Evolutionary conservation across 2,329 filamentous ascomycete species (phyloP).

Genomic region (Diaporthe nobilis): DNA sequence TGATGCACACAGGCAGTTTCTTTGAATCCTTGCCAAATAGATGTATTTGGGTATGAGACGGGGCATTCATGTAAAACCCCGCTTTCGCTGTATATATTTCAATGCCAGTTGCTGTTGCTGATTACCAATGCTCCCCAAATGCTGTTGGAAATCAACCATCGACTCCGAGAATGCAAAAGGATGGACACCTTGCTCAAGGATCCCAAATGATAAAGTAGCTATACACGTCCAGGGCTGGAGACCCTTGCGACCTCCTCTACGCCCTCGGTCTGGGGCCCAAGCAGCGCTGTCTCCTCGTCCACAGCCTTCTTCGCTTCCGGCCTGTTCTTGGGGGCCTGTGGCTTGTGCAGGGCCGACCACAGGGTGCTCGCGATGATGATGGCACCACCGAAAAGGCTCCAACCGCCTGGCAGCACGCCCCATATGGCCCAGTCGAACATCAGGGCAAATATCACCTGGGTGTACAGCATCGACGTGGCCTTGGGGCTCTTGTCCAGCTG

Average conservation of each 20-base stretch:
- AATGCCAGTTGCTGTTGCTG: background rate
- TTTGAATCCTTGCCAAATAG: background rate
- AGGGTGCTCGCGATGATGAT: constrained; percentile 59
- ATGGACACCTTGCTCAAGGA: background rate
- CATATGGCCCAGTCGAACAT: constrained; percentile 58
- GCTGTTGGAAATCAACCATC: background rate
- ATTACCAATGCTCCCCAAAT: background rate
- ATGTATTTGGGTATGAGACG: background rate
- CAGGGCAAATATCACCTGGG: constrained; percentile 53
- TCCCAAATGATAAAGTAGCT: background rate
- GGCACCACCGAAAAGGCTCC: constrained; percentile 56
- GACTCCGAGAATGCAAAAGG: constrained; percentile 9
- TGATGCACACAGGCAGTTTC: background rate
- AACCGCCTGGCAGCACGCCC: constrained; percentile 56
- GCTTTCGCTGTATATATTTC: constrained; percentile 24
- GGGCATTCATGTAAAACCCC: background rate
- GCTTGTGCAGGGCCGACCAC: constrained; percentile 60
- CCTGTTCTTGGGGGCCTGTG: constrained; percentile 42
- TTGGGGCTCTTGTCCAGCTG: constrained; percentile 72
- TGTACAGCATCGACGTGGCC: constrained; percentile 51
- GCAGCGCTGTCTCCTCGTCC: constrained; percentile 55
- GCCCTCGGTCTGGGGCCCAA: constrained; percentile 40
- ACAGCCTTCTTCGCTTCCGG: constrained; percentile 44
- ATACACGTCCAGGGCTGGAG: background rate
- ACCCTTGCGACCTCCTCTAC: constrained; percentile 19